Percentiles rank a stretch among this genome's conserved stretches.
phyloP scores from a whole-genome alignment of 73 alveolate genomes.

The Paramecium sexaurelia region DNA sequence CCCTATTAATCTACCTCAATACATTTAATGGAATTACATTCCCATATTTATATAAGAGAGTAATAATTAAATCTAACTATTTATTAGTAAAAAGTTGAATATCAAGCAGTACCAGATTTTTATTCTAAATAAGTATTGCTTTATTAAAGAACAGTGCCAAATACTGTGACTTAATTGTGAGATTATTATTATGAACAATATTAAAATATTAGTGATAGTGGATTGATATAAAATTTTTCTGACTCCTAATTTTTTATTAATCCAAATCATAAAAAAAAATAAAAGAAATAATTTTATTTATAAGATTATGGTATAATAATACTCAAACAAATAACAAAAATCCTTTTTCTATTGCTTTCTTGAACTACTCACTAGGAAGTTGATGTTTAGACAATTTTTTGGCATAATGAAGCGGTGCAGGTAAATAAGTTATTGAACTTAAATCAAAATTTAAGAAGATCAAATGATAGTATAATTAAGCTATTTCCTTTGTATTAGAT shows the following conservation, averaged over 20 bases:
- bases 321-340: conserved; percentile 21
- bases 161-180: neutral
- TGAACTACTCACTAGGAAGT: neutral
- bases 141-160: neutral
- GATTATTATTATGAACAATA: neutral
- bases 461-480: neutral
- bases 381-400: neutral
- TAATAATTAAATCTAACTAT: neutral
- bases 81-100: neutral
- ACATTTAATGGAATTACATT: conserved; percentile 10
- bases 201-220: neutral
- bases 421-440: conserved; percentile 3
- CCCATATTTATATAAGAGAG: conserved; percentile 26
- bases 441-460: neutral
- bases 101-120: conserved; percentile 41
- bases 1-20: neutral
- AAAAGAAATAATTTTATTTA: neutral
- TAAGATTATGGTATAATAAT: neutral
- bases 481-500: neutral
- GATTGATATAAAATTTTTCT: neutral
- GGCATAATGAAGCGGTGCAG: conserved; percentile 44
- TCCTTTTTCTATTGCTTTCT: conserved; percentile 25
- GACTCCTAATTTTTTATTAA: neutral
- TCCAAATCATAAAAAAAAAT: neutral
- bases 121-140: neutral